Evolutionary conservation across 2,329 filamentous ascomycete genomes (phyloP), one percentile per base, ranked within the genome.

Genomic region (Colletotrichum karsti): DNA sequence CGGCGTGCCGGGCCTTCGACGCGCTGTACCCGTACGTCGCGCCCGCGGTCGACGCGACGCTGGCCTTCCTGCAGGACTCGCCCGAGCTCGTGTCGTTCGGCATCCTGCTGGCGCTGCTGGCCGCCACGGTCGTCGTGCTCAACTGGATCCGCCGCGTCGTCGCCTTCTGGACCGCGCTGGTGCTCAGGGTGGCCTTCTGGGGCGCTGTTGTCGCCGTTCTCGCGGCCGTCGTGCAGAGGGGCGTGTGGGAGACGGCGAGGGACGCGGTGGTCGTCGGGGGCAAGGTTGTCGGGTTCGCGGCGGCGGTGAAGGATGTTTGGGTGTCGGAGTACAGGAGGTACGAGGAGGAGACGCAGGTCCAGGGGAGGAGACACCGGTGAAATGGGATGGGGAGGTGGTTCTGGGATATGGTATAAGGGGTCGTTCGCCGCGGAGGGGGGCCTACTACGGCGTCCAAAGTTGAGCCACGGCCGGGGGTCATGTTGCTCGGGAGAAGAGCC

Each of bases 131-230:
- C 57, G 83, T 94, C 75, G 77, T 95, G 63, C 83, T 96, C 71
- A 87, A 91, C 76, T 91, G 92, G 82, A 82, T 94, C 18, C 89
- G 90, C 69, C 88, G 93, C 68, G 81, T 93, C 20, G 84, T 97
- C 65, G 82, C 94, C 75, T 97, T 91, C 82, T 94, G 93, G 89
- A 88, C 94, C 58, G 83, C 87, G n/a, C 76, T 97, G 62, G 84
- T 85, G 10, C 77, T 93, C 70, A 81, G 87, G 24, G 72, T 94
- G 44, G 77, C 87, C 2, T 89, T 94, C 70, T 96, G 90, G 89
- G 86, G 85, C 1, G 77, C 82, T 2, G 72, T 95, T 3, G 80
- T 85, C 5, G 83, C 84, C 0, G 44, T 90, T 0, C 83, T 84
- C 0, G 81, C 90, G 18, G 84, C 86, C 68, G 83, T 91, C 4